Percentiles rank a stretch among this genome's conserved stretches.
Evolutionary conservation across 169 alveolate genomes (phyloP).

Genomic region (Cryptosporidium viatorum): DNA sequence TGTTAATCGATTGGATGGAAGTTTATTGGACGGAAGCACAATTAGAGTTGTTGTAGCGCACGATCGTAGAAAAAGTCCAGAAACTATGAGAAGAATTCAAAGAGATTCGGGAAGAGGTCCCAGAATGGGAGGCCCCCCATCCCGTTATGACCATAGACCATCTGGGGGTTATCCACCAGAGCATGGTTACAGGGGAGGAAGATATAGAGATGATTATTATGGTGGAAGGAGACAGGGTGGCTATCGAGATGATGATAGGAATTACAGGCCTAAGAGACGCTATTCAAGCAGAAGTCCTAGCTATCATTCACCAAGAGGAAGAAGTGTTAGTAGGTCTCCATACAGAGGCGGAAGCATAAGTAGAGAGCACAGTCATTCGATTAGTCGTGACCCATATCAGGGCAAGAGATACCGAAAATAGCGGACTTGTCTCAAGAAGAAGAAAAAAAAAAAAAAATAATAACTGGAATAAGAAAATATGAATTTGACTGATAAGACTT

Average conservation of each 20-base stretch:
- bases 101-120: conserved; percentile 54
- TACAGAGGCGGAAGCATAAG: conserved; percentile 58
- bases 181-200: conserved; percentile 31
- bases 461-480: background rate
- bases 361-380: conserved; percentile 45
- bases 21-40: conserved; percentile 88
- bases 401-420: conserved; percentile 63
- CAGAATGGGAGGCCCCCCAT: conserved; percentile 12
- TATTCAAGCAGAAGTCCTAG: conserved; percentile 57
- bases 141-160: conserved; percentile 35
- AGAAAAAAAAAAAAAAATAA: too few relatives aligned
- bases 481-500: conserved; percentile 5
- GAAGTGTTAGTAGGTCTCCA: conserved; percentile 65
- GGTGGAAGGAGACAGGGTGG: conserved; percentile 48
- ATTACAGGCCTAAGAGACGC: conserved; percentile 37
- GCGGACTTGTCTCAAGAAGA: background rate
- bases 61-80: conserved; percentile 91
- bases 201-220: conserved; percentile 43
- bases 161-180: conserved; percentile 47
- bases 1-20: conserved; percentile 86
- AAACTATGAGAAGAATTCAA: conserved; percentile 83
- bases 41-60: conserved; percentile 89
- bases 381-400: conserved; percentile 59
- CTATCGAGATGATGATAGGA: conserved; percentile 61
- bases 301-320: conserved; percentile 63